These are phyloP conservation scores for Sugiyamaella castrensis DNA, from an alignment of 1,139 yeast species.

Conservation along the genomic window DNA sequence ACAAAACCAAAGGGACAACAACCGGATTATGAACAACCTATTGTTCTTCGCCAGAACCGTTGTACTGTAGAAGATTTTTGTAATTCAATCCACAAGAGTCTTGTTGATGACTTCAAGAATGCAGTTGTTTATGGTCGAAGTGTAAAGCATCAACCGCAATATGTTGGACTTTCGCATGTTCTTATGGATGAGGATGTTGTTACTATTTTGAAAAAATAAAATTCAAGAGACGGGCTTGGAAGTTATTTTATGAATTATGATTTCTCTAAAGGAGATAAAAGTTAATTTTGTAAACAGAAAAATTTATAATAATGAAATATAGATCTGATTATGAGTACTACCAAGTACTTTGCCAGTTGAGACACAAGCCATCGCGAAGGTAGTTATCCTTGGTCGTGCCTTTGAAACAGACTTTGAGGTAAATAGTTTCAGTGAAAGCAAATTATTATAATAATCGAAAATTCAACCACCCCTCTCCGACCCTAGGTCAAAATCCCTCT, in stretches of 20 bases:
- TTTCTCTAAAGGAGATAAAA: background rate
- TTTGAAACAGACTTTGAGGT: no score
- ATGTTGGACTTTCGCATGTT: conserved; percentile 79
- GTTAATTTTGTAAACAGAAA: background rate
- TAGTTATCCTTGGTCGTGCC: no score
- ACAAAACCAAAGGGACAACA: conserved; percentile 93
- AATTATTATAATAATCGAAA: no score
- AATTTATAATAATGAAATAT: no score
- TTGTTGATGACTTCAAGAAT: conserved; percentile 88
- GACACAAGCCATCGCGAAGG: no score
- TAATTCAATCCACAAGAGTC: conserved; percentile 90
- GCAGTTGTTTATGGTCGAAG: conserved; percentile 90
- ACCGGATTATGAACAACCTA: conserved; percentile 95
- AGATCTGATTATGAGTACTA: no score
- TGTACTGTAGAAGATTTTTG: conserved; percentile 94
- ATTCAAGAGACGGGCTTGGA: background rate
- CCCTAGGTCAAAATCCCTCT: no score
- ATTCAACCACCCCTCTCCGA: no score
- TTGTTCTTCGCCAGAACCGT: conserved; percentile 77
- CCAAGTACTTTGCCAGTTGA: no score
- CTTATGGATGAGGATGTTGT: conserved; percentile 96
- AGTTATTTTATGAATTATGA: no score
- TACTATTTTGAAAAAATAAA: conserved; percentile 79
- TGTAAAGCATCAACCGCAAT: conserved; percentile 98
- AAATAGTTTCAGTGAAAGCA: no score